Conservation (phyloP, 2,329 filamentous ascomycete genomes). For the Diaporthe sp. region DNA sequence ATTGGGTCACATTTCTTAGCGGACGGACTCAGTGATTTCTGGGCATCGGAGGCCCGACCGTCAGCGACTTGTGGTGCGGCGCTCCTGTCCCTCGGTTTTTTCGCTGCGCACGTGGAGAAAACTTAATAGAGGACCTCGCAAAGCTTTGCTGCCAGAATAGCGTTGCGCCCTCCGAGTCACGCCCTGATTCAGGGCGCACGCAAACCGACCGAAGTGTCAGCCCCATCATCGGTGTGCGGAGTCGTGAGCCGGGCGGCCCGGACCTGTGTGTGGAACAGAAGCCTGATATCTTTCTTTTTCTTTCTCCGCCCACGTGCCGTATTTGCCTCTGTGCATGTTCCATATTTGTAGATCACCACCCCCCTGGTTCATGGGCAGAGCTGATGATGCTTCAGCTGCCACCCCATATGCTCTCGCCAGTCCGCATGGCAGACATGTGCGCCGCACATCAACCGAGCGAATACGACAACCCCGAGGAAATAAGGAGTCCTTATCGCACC, state of each 20-base stretch:
- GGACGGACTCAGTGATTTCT: slow-evolving; percentile 3
- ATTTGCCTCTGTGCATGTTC: background rate
- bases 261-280: background rate
- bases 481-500: background rate
- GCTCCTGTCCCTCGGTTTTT: background rate
- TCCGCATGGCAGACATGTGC: slow-evolving; percentile 22
- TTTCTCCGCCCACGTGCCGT: background rate
- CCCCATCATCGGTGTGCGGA: slow-evolving; percentile 5
- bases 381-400: background rate
- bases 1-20: slow-evolving; percentile 9
- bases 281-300: background rate
- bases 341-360: slow-evolving; percentile 19
- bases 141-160: slow-evolving; percentile 7
- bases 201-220: slow-evolving; percentile 17
- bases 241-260: background rate
- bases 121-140: background rate
- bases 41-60: slow-evolving; percentile 23
- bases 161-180: slow-evolving; percentile 22
- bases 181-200: slow-evolving; percentile 21
- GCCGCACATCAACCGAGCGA: slow-evolving; percentile 8
- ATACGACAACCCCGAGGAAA: background rate
- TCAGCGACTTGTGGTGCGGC: background rate
- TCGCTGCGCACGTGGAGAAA: slow-evolving; percentile 19
- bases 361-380: background rate
- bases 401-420: background rate